Evolutionary conservation across 2,329 filamentous ascomycete species (phyloP).

Genomic region (Cercospora sesami): DNA sequence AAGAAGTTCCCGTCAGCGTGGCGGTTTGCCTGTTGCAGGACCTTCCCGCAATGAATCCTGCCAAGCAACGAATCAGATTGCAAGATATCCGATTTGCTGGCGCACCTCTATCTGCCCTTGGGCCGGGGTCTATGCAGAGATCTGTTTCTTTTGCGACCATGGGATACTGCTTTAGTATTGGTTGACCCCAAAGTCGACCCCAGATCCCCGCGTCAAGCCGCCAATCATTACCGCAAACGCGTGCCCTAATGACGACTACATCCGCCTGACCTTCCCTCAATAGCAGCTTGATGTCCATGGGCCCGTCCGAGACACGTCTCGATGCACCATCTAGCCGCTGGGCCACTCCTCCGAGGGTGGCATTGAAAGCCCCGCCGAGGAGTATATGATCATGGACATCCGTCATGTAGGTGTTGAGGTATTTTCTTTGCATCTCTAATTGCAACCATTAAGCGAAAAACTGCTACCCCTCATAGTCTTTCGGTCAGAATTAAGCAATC

Average conservation of each 20-base stretch:
- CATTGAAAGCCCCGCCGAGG: slow-evolving; percentile 3
- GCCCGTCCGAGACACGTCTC: slow-evolving; percentile 12
- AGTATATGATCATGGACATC: slow-evolving; percentile 18
- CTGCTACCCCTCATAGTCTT: slow-evolving; percentile 11
- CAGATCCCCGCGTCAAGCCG: slow-evolving; percentile 9
- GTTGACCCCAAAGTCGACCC: slow-evolving; percentile 4
- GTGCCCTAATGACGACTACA: background rate
- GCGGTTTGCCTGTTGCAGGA: background rate
- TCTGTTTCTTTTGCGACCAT: background rate
- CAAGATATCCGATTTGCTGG: background rate
- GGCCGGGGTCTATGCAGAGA: background rate
- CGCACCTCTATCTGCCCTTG: background rate
- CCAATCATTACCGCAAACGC: slow-evolving; percentile 8
- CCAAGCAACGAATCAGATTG: background rate
- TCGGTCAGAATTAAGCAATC: slow-evolving; percentile 20
- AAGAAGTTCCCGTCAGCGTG: background rate
- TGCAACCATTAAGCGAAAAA: slow-evolving; percentile 26
- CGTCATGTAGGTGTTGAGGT: background rate
- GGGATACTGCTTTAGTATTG: slow-evolving; percentile 4
- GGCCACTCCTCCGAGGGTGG: slow-evolving; percentile 5
- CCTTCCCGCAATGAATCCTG: background rate
- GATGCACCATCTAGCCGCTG: slow-evolving; percentile 12
- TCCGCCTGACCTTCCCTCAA: slow-evolving; percentile 15
- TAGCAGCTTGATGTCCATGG: slow-evolving; percentile 8
- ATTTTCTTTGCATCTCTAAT: background rate